These are phyloP conservation scores for Thinopyrum elongatum DNA, from an alignment of 176 grass and related monocot species.

Conservation along the genomic window DNA sequence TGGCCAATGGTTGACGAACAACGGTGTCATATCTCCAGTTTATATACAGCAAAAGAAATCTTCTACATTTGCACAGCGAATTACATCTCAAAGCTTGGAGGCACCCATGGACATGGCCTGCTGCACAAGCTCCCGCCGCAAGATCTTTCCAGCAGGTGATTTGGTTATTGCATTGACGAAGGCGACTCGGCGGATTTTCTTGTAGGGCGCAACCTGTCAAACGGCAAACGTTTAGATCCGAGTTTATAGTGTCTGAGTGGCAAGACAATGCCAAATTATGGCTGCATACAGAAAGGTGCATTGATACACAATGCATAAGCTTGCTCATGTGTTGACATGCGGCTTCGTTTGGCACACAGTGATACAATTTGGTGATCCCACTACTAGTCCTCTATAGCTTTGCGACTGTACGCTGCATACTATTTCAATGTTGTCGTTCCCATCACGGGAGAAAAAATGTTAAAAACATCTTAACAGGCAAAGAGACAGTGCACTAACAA, in stretches of 20 bases:
- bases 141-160: slow-evolving; percentile 65
- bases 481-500: not conserved
- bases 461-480: not conserved
- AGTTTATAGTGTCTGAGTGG: no score
- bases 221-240: not conserved
- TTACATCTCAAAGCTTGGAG: slow-evolving; percentile 55
- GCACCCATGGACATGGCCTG: slow-evolving; percentile 40
- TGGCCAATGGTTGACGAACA: no score
- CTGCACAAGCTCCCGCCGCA: slow-evolving; percentile 52
- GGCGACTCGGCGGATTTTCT: slow-evolving; percentile 69
- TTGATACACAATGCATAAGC: not conserved
- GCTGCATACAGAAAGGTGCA: not conserved
- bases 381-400: not conserved
- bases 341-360: not conserved
- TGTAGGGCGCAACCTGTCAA: slow-evolving; percentile 73
- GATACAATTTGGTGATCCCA: not conserved
- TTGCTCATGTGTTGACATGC: not conserved
- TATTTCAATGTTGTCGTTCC: slow-evolving; percentile 2
- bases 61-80: no score
- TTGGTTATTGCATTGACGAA: slow-evolving; percentile 60
- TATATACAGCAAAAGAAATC: no score
- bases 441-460: not conserved
- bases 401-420: not conserved
- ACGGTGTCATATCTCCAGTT: no score
- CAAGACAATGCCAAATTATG: not conserved